phyloP scores from a whole-genome alignment of 352 stramenopile species.

The Phytophthora litchii region DNA sequence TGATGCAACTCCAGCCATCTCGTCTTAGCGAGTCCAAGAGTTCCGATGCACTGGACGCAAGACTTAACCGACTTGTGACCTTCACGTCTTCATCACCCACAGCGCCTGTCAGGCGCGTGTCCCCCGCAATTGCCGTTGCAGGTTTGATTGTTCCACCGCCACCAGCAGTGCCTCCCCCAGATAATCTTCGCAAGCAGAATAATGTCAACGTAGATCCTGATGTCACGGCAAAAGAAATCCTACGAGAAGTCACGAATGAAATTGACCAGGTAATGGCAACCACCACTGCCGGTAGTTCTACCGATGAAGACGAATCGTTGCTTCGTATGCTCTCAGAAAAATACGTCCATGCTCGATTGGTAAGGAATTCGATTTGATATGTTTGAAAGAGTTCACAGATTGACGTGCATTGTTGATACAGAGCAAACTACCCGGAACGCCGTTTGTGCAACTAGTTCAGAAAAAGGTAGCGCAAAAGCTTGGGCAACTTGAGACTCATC shows the following conservation, averaged over 20 bases:
- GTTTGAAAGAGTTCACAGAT: neutral
- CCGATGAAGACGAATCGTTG: constrained; percentile 20
- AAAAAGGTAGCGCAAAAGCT: constrained; percentile 57
- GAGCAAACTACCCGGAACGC: constrained; percentile 49
- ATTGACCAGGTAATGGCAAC: constrained; percentile 41
- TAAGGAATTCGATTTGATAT: constrained; percentile 14
- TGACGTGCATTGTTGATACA: constrained; percentile 15
- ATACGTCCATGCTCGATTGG: constrained; percentile 43
- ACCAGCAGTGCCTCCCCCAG: constrained; percentile 14
- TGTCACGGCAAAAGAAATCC: constrained; percentile 34
- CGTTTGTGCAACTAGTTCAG: constrained; percentile 55
- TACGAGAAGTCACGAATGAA: constrained; percentile 54
- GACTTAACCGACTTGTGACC: constrained; percentile 21
- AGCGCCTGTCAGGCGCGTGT: constrained; percentile 13
- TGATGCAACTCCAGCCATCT: constrained; percentile 20
- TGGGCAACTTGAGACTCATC: constrained; percentile 33
- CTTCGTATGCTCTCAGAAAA: constrained; percentile 50
- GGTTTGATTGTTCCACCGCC: constrained; percentile 30
- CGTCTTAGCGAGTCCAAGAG: constrained; percentile 27
- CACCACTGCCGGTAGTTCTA: constrained; percentile 1
- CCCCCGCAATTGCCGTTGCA: constrained; percentile 26
- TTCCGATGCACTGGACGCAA: constrained; percentile 19
- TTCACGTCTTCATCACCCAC: constrained; percentile 15
- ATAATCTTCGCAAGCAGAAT: constrained; percentile 16
- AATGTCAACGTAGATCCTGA: constrained; percentile 35